Base-by-base conservation (phyloP, 352 stramenopile genomes). In the Phytopythium ostracodes region DNA sequence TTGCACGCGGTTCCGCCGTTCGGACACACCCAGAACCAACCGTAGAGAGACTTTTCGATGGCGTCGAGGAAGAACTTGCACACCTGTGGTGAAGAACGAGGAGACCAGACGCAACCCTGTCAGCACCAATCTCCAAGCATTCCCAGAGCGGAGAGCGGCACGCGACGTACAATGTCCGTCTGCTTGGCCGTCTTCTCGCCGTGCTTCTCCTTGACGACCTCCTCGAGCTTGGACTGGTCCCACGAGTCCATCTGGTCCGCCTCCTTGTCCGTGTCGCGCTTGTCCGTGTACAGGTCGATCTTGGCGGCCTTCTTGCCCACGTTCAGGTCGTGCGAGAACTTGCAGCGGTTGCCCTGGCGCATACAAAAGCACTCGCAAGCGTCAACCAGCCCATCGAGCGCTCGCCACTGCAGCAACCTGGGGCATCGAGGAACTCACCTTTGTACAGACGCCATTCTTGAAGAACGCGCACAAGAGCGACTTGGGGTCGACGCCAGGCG, bases 11-110 rank as follows among this genome's bases (percentile, higher is more conserved):
- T 73, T 36, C 87, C 87, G 54, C 87, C 88, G 62, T 95, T 96
- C 44, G 88, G 88, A 60, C 88, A 96, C 17, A 89, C 78, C 88
- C 88, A 96, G 72, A 96, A 96, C 88, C 88, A 96, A 25, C 88
- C 88, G 63, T 96, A 96, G 55, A 93, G 70, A 27, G 82, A 90
- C 72, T 93, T 93, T 58, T 96, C 88, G 53, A 96, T 96, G 25
- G 88, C 88, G 60, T 96, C 88, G 69, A 96, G 73, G 62, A 96
- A 96, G 69, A 92, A 76, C 60, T 94, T 94, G 74, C 88, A 96
- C 20, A 85, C 73, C 70, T 82, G 62, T 33, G 43, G 15, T 18
- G 31, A 20, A 33, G 17, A 38, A 38, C 33, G 33, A 38, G 33
- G 10, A 5, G 6, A 38, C 15, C 18, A 47, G 15, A 25, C 42